Percentiles rank a stretch among this genome's conserved stretches.
Evolutionary conservation across 75 land plant species (phyloP).

Genomic region (Cunninghamia lanceolata): DNA sequence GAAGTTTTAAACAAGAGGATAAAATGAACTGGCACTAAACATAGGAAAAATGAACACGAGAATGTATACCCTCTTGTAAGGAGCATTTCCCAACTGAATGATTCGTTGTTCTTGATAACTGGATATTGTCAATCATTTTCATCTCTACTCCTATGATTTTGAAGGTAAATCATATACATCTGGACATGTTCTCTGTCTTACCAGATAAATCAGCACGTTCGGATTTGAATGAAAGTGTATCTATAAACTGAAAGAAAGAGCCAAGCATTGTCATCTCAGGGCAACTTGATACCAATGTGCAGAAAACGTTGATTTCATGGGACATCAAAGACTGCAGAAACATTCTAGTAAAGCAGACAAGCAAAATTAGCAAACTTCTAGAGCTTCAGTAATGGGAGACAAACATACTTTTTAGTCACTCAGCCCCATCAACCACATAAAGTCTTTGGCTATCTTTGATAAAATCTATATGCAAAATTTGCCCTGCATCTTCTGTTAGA

Average conservation of each 20-base stretch:
- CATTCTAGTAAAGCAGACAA: background rate
- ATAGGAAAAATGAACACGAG: background rate
- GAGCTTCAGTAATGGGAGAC: background rate
- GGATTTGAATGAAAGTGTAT: background rate
- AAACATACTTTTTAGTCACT: background rate
- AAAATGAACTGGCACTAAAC: background rate
- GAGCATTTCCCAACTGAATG: background rate
- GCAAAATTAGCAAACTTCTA: background rate
- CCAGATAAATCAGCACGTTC: background rate
- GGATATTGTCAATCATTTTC: background rate
- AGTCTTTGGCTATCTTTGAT: constrained; percentile 53
- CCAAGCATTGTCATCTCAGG: background rate
- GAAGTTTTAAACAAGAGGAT: background rate
- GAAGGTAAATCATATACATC: background rate
- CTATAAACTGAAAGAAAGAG: background rate
- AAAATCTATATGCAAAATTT: constrained; percentile 38
- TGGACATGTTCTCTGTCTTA: background rate
- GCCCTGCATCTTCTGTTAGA: constrained; percentile 59
- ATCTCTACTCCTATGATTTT: background rate
- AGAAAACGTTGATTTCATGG: background rate
- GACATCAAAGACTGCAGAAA: background rate
- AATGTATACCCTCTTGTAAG: background rate
- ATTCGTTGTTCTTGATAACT: background rate
- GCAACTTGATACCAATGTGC: background rate
- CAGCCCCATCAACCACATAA: constrained; percentile 33